Evolutionary conservation across 768 basidiomycete genomes (phyloP).

Genomic region (Termitomyces sp.): DNA sequence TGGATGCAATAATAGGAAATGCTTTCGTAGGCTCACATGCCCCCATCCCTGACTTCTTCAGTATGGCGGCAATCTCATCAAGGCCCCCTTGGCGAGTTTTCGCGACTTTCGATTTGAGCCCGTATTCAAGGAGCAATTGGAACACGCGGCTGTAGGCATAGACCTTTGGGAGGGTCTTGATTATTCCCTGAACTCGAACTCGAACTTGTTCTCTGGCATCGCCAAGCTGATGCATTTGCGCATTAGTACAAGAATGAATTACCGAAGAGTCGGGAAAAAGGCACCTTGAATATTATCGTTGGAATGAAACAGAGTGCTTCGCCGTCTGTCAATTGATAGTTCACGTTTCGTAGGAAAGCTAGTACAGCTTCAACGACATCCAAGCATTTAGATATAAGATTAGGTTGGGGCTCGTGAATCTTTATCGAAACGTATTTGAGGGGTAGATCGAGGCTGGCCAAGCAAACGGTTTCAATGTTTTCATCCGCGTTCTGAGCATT

Average conservation of each 20-base stretch:
- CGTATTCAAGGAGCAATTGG: slow-evolving; percentile 81
- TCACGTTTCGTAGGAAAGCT: slow-evolving; percentile 63
- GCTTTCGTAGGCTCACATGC: slow-evolving; percentile 80
- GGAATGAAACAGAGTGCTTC: slow-evolving; percentile 89
- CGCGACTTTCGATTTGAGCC: slow-evolving; percentile 84
- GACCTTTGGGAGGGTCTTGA: slow-evolving; percentile 81
- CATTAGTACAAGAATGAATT: not conserved
- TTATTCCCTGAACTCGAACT: slow-evolving; percentile 73
- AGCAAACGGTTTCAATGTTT: slow-evolving; percentile 52
- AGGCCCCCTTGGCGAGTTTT: slow-evolving; percentile 86
- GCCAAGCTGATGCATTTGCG: slow-evolving; percentile 61
- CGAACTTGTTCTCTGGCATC: slow-evolving; percentile 85
- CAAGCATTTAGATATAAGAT: slow-evolving; percentile 80
- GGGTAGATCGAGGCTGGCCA: slow-evolving; percentile 87
- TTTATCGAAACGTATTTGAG: slow-evolving; percentile 93
- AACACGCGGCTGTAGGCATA: slow-evolving; percentile 93
- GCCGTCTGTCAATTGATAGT: slow-evolving; percentile 77
- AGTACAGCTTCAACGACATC: slow-evolving; percentile 81
- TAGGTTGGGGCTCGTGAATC: slow-evolving; percentile 86
- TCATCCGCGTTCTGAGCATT: slow-evolving; percentile 53
- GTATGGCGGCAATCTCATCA: slow-evolving; percentile 72
- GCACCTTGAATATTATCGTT: slow-evolving; percentile 83
- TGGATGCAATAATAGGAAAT: slow-evolving; percentile 67
- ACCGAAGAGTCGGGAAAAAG: slow-evolving; percentile 1
- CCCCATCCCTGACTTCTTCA: slow-evolving; percentile 78